phyloP scores from a whole-genome alignment of 2,329 filamentous ascomycete species.

The Sporothrix brasiliensis region DNA sequence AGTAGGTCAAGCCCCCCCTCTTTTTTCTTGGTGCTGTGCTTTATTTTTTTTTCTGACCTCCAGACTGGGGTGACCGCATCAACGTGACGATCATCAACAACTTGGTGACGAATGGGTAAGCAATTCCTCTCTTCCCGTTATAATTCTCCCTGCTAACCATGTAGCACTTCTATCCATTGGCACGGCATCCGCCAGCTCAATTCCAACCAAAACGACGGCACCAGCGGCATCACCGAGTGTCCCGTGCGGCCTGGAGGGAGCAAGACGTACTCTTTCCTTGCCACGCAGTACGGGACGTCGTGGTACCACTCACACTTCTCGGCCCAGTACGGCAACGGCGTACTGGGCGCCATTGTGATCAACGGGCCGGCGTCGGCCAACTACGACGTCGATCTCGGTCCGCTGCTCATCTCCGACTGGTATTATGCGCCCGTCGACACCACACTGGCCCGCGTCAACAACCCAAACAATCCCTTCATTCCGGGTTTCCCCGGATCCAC shows the following conservation, averaged over 20 bases:
- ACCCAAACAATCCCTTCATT: conserved; percentile 36
- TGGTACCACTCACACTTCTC: conserved; percentile 56
- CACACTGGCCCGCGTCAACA: conserved; percentile 36
- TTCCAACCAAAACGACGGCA: conserved; percentile 50
- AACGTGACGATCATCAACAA: conserved; percentile 68
- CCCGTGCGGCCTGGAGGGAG: conserved; percentile 44
- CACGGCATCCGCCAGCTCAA: conserved; percentile 52
- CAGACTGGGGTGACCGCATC: conserved; percentile 54
- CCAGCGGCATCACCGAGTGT: conserved; percentile 50
- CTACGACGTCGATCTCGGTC: conserved; percentile 58
- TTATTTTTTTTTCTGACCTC: background rate
- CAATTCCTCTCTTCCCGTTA: conserved; percentile 50
- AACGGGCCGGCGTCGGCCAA: conserved; percentile 45
- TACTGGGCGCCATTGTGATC: conserved; percentile 54
- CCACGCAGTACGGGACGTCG: conserved; percentile 45
- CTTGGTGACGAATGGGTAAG: conserved; percentile 52
- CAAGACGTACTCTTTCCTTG: conserved; percentile 44
- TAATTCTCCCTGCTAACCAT: conserved; percentile 46
- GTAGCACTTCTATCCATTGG: conserved; percentile 52
- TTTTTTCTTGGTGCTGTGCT: background rate
- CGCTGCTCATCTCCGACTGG: conserved; percentile 58
- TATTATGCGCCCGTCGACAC: conserved; percentile 49
- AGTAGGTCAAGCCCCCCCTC: background rate
- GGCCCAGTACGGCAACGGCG: conserved; percentile 53
- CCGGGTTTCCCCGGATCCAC: conserved; percentile 37